Conservation (phyloP, 139 green algal genomes). For the Auxenochlorella pyrenoidosa region DNA sequence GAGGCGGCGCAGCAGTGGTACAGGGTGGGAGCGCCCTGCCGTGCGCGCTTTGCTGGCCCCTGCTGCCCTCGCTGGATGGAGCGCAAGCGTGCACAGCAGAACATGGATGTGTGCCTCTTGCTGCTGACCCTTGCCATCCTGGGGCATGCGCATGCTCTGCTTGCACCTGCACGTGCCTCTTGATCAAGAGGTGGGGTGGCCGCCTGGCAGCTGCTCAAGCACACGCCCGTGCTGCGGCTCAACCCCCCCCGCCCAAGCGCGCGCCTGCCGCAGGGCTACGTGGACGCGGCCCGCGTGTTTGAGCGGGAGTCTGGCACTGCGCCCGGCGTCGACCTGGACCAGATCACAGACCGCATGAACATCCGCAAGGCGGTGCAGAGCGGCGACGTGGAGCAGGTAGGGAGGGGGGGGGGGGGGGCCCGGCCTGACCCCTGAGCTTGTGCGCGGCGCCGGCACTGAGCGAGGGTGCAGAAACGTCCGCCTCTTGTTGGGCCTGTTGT, state of each 20-base stretch:
- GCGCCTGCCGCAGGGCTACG: conserved; percentile 86
- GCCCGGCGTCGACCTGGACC: conserved; percentile 77
- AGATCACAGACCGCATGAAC: conserved; percentile 91
- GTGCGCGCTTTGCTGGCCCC: not conserved
- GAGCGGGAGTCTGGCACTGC: conserved; percentile 82
- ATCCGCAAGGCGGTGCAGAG: conserved; percentile 87
- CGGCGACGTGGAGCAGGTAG: conserved; percentile 27
- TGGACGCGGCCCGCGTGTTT: conserved; percentile 91
- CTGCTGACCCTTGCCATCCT: no score
- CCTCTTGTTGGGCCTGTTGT: no score
- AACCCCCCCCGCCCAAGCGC: no score
- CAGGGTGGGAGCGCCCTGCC: not conserved
- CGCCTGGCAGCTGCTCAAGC: no score
- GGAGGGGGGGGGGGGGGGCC: not conserved
- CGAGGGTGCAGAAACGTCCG: not conserved
- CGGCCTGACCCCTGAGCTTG: no score
- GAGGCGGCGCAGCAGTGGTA: not conserved
- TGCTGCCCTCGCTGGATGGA: not conserved
- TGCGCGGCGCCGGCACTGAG: no score
- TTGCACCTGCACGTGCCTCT: no score
- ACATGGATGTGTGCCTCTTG: no score
- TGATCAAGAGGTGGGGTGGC: no score
- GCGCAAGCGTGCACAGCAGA: no score
- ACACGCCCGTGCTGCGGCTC: no score
- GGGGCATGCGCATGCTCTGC: no score